Evolutionary conservation across 208 protist species (phyloP).

Genomic region (Trypanosomatidae sp.): DNA sequence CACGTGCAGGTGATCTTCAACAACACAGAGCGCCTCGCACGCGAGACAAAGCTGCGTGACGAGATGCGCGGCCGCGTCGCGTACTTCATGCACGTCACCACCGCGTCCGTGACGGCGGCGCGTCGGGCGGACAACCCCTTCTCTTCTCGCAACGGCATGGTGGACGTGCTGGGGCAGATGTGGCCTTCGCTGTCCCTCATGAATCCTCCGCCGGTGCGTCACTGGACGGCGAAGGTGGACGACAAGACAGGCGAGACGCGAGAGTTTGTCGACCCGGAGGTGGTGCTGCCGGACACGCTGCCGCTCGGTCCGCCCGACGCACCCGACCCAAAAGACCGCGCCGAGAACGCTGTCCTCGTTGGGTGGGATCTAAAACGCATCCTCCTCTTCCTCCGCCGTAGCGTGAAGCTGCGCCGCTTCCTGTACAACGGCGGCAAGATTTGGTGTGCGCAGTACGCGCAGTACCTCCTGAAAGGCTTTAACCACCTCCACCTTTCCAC

Average conservation of each 20-base stretch:
- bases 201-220: conserved; percentile 49
- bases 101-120: conserved; percentile 77
- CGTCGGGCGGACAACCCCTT: conserved; percentile 90
- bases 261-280: conserved; percentile 65
- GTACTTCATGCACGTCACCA: conserved; percentile 77
- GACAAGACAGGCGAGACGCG: conserved; percentile 34
- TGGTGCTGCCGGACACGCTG: conserved; percentile 61
- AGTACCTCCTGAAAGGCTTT: conserved; percentile 91
- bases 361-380: conserved; percentile 87
- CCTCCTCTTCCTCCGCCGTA: conserved; percentile 78
- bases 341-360: conserved; percentile 66
- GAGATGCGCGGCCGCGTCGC: conserved; percentile 42
- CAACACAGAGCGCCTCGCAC: conserved; percentile 51
- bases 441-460: conserved; percentile 92
- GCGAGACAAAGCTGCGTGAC: conserved; percentile 51
- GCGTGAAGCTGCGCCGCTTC: conserved; percentile 57
- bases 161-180: conserved; percentile 66
- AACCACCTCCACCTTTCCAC: conserved; percentile 77
- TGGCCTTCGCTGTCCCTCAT: conserved; percentile 58
- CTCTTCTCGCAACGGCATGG: conserved; percentile 76
- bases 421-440: conserved; percentile 78
- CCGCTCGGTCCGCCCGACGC: conserved; percentile 37
- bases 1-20: conserved; percentile 81
- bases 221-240: conserved; percentile 28
- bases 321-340: conserved; percentile 34